Conservation (phyloP, 345 rosid species). For the Aegle marmelos region DNA sequence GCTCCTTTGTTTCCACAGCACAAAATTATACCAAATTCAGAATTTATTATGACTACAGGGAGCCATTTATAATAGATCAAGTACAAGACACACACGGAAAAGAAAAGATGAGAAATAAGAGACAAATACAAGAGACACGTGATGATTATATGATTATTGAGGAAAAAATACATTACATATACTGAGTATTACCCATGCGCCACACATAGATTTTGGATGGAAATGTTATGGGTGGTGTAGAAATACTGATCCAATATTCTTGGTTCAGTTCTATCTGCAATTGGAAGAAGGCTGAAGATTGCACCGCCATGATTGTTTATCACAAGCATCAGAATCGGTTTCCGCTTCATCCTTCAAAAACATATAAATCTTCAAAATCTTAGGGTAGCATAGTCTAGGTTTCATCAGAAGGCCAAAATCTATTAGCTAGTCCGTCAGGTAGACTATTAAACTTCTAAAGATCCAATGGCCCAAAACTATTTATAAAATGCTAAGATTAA, state of each 20-base stretch:
- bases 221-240: conserved; percentile 80
- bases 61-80: neutral
- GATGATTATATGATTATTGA: neutral
- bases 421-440: neutral
- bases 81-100: neutral
- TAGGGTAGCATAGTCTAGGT: conserved; percentile 1
- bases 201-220: conserved; percentile 63
- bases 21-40: neutral
- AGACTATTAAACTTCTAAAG: conserved; percentile 2
- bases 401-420: conserved; percentile 3
- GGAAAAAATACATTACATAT: neutral
- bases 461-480: neutral
- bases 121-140: neutral
- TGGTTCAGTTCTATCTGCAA: conserved; percentile 70
- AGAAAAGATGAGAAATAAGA: neutral
- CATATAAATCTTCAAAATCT: conserved; percentile 12
- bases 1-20: neutral
- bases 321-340: conserved; percentile 84
- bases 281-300: conserved; percentile 93
- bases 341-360: conserved; percentile 55
- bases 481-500: neutral
- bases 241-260: conserved; percentile 66
- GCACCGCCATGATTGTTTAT: conserved; percentile 97
- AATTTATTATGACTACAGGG: neutral
- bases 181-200: conserved; percentile 75